phyloP scores from a whole-genome alignment of 768 basidiomycete genomes.

The Russula sp. region DNA sequence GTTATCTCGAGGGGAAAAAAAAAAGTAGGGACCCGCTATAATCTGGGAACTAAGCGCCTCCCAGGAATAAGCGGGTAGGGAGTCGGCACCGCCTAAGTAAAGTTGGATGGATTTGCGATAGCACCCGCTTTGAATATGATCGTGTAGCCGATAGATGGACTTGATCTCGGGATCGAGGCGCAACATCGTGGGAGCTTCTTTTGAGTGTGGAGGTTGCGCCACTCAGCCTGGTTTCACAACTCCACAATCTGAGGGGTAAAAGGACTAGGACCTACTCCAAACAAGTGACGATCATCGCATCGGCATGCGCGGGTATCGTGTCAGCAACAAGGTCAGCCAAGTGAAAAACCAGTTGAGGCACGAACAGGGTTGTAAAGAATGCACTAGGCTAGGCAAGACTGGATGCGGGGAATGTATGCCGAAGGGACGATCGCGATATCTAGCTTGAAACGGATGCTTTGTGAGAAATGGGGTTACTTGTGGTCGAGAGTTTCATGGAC shows the following conservation, averaged over 20 bases:
- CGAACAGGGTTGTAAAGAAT: background rate
- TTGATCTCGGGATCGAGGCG: constrained; percentile 13
- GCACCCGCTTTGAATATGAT: constrained; percentile 5
- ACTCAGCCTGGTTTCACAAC: background rate
- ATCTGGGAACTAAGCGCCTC: constrained; percentile 14
- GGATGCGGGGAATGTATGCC: constrained; percentile 14
- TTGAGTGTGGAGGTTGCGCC: background rate
- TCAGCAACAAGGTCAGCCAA: constrained; percentile 8
- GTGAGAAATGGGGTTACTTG: constrained; percentile 7
- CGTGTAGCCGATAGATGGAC: constrained; percentile 9
- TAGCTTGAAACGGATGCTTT: constrained; percentile 8
- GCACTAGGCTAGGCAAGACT: background rate
- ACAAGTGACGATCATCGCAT: constrained; percentile 11
- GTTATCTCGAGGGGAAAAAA: constrained; percentile 12
- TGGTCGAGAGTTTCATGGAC: constrained; percentile 4
- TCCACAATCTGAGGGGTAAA: background rate
- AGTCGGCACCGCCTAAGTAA: constrained; percentile 6
- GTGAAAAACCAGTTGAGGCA: constrained; percentile 6
- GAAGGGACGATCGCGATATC: constrained; percentile 11
- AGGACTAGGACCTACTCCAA: background rate
- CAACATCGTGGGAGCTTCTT: constrained; percentile 10
- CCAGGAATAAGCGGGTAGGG: background rate
- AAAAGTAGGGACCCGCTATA: constrained; percentile 6
- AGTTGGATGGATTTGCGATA: constrained; percentile 12
- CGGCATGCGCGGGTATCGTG: constrained; percentile 14